Conservation (phyloP, 2,329 filamentous ascomycete genomes). For the Xylariaceae sp. region DNA sequence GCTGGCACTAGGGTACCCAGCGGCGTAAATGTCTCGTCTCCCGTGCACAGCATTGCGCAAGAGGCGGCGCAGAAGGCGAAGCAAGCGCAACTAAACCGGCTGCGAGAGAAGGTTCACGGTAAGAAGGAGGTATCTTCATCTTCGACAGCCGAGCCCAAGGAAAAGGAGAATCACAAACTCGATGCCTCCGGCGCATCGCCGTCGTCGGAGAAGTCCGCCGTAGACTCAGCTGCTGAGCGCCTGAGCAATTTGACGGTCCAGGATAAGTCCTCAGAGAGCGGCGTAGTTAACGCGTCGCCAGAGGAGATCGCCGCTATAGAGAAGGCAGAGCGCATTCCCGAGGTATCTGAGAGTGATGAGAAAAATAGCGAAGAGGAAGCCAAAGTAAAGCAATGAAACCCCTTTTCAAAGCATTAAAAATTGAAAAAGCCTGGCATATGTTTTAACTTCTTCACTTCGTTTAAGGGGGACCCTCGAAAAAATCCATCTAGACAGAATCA, state of each 20-base stretch:
- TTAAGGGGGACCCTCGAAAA: no score
- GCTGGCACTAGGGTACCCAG: constrained; percentile 21
- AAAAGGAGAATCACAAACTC: constrained; percentile 17
- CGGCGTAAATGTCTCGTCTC: constrained; percentile 26
- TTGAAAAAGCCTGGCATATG: no score
- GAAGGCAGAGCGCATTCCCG: constrained; percentile 37
- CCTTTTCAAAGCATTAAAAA: no score
- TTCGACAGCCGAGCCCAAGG: constrained; percentile 5
- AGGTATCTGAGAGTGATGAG: constrained; percentile 35
- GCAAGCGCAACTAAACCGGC: constrained; percentile 48
- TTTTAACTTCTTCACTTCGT: no score
- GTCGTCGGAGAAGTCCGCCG: constrained; percentile 4
- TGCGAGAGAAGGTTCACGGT: constrained; percentile 52
- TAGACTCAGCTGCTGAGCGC: constrained; percentile 20
- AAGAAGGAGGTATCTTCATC: constrained; percentile 32
- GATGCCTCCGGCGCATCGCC: constrained; percentile 6
- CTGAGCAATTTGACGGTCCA: constrained; percentile 19
- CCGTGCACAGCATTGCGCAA: constrained; percentile 53
- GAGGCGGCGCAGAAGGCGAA: constrained; percentile 63
- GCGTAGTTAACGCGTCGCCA: constrained; percentile 29
- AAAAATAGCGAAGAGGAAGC: constrained; percentile 26
- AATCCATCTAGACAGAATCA: no score
- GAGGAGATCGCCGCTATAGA: constrained; percentile 39
- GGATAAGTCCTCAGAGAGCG: constrained; percentile 16
- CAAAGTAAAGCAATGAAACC: not conserved